Conservation (phyloP, 306 rosid genomes). For the Malus domestica region DNA sequence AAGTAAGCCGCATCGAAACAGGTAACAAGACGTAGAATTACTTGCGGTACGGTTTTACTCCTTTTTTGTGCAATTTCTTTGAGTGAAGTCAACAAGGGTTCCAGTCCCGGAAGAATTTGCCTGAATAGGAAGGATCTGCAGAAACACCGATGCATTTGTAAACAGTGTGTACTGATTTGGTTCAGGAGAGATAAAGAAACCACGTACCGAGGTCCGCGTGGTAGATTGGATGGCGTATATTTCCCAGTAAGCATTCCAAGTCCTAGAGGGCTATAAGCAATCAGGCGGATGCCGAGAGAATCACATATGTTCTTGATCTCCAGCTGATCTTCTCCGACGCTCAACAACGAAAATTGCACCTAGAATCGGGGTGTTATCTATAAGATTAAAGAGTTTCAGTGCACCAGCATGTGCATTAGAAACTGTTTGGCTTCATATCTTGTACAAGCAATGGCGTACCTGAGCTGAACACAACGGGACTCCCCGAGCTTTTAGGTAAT, state of each 20-base stretch:
- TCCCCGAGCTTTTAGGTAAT: slow-evolving; percentile 71
- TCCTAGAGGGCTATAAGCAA: slow-evolving; percentile 94
- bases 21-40: slow-evolving; percentile 6
- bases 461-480: slow-evolving; percentile 89
- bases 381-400: neutral
- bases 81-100: slow-evolving; percentile 61
- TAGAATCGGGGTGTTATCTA: slow-evolving; percentile 20
- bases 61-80: slow-evolving; percentile 55
- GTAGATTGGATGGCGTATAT: slow-evolving; percentile 67
- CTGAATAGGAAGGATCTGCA: slow-evolving; percentile 67
- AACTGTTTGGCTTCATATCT: neutral
- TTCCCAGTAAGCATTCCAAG: slow-evolving; percentile 99
- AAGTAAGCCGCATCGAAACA: neutral
- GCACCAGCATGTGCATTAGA: slow-evolving; percentile 2
- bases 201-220: slow-evolving; percentile 76
- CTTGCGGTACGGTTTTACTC: slow-evolving; percentile 76
- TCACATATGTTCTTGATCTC: slow-evolving; percentile 78
- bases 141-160: neutral
- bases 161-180: neutral
- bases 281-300: slow-evolving; percentile 69
- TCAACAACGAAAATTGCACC: slow-evolving; percentile 91
- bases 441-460: slow-evolving; percentile 22
- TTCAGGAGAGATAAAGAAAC: neutral
- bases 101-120: slow-evolving; percentile 84
- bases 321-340: slow-evolving; percentile 76